phyloP scores from a whole-genome alignment of 2,329 filamentous ascomycete species.

The Aspergillus niger region DNA sequence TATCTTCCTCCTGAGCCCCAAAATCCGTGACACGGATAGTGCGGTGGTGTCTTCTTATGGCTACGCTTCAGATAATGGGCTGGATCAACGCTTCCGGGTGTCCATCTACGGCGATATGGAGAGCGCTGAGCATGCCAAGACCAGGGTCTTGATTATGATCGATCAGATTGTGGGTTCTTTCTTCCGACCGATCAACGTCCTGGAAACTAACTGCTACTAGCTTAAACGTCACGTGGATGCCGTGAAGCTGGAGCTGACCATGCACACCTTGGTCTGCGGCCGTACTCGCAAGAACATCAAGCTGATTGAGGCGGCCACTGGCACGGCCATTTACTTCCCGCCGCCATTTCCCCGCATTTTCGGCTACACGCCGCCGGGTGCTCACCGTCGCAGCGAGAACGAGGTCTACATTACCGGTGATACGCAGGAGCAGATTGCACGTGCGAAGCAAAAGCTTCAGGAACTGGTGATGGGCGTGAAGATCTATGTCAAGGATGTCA shows the following conservation, averaged over 20 bases:
- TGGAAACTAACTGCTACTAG: slow-evolving; percentile 34
- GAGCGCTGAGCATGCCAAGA: slow-evolving; percentile 96
- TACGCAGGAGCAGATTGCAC: slow-evolving; percentile 76
- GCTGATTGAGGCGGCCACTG: slow-evolving; percentile 90
- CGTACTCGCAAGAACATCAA: slow-evolving; percentile 97
- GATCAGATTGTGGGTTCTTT: slow-evolving; percentile 73
- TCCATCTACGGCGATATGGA: slow-evolving; percentile 95
- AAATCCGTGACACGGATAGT: slow-evolving; percentile 75
- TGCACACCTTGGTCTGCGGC: slow-evolving; percentile 90
- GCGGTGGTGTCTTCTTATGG: slow-evolving; percentile 72
- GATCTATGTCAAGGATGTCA: slow-evolving; percentile 87
- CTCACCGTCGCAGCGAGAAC: slow-evolving; percentile 77
- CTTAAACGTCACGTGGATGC: slow-evolving; percentile 67
- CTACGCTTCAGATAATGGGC: slow-evolving; percentile 75
- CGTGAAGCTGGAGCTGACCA: slow-evolving; percentile 78
- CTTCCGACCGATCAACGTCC: slow-evolving; percentile 6
- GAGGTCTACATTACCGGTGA: slow-evolving; percentile 96
- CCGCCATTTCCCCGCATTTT: slow-evolving; percentile 91
- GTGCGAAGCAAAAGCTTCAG: slow-evolving; percentile 88
- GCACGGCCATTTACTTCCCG: slow-evolving; percentile 97
- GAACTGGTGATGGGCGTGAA: slow-evolving; percentile 80
- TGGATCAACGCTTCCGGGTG: slow-evolving; percentile 86
- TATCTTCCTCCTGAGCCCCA: slow-evolving; percentile 92
- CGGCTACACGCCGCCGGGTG: slow-evolving; percentile 81
- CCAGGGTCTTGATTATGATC: slow-evolving; percentile 92